Evolutionary conservation across 1,284 basidiomycete species (phyloP).

Genomic region (Singerocomus rubriflavus): DNA sequence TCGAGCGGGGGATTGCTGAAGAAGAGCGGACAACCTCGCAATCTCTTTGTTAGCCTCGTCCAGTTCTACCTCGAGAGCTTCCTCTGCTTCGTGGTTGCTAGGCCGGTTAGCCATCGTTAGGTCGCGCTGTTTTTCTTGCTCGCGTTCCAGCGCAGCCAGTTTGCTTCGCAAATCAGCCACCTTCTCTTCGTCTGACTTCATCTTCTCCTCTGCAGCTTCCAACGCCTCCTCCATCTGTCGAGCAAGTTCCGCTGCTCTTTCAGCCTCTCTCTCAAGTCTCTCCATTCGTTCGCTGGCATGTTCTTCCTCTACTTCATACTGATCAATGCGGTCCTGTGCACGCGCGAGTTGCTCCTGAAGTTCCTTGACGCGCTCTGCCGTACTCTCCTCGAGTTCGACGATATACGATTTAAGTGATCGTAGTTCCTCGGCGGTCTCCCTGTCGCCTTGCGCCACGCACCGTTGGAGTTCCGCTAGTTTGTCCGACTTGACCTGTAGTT

Average conservation of each 20-base stretch:
- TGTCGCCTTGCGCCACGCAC: constrained; percentile 34
- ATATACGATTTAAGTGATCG: constrained; percentile 46
- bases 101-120: constrained; percentile 37
- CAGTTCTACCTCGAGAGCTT: constrained; percentile 71
- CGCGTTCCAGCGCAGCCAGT: constrained; percentile 56
- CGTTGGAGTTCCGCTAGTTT: constrained; percentile 36
- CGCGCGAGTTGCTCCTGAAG: constrained; percentile 51
- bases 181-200: constrained; percentile 56
- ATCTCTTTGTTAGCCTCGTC: constrained; percentile 81
- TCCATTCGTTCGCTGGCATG: constrained; percentile 48
- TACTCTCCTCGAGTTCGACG: constrained; percentile 55
- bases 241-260: constrained; percentile 51
- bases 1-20: constrained; percentile 72
- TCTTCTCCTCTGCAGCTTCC: constrained; percentile 65
- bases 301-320: constrained; percentile 44
- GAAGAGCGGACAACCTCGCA: constrained; percentile 62
- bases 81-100: constrained; percentile 51
- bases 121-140: constrained; percentile 47
- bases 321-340: constrained; percentile 45
- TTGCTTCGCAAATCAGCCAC: constrained; percentile 51
- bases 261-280: constrained; percentile 49
- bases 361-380: constrained; percentile 45
- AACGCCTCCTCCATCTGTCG: constrained; percentile 71
- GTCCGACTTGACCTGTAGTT: constrained; percentile 38
- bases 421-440: constrained; percentile 41